These are phyloP conservation scores for Aspergillus clavatus DNA, from an alignment of 2,329 filamentous ascomycete species.

Conservation along the genomic window DNA sequence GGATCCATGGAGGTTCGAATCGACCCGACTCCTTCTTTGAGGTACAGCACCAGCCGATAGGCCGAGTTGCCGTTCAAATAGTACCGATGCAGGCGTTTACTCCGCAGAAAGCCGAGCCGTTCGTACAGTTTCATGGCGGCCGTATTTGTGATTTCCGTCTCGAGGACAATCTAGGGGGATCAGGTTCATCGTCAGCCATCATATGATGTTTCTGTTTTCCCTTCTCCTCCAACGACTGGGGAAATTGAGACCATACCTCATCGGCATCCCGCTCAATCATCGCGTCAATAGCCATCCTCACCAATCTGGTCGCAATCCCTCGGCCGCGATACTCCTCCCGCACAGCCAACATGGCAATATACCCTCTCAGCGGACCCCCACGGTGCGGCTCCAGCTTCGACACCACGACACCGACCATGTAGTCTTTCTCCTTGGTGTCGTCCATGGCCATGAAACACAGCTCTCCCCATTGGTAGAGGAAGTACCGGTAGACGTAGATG, in stretches of 20 bases:
- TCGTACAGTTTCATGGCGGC: slow-evolving; percentile 92
- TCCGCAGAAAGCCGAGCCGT: slow-evolving; percentile 81
- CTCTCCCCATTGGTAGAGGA: slow-evolving; percentile 94
- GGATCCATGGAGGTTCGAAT: slow-evolving; percentile 38
- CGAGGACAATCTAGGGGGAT: slow-evolving; percentile 65
- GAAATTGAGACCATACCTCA: slow-evolving; percentile 60
- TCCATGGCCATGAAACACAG: slow-evolving; percentile 79
- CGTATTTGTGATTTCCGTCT: slow-evolving; percentile 90
- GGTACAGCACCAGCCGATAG: slow-evolving; percentile 76
- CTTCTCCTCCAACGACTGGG: background rate
- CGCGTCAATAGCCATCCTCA: slow-evolving; percentile 83
- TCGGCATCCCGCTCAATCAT: slow-evolving; percentile 83
- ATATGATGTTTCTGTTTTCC: no score
- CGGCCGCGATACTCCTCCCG: slow-evolving; percentile 71
- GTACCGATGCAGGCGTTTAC: slow-evolving; percentile 89
- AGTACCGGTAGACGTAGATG: slow-evolving; percentile 98
- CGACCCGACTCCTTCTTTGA: slow-evolving; percentile 57
- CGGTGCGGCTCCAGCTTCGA: slow-evolving; percentile 91
- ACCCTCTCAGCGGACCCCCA: slow-evolving; percentile 80
- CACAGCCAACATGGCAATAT: slow-evolving; percentile 98
- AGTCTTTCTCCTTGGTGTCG: slow-evolving; percentile 33
- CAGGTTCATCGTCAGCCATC: no score
- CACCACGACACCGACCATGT: slow-evolving; percentile 82
- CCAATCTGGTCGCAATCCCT: slow-evolving; percentile 82
- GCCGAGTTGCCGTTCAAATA: slow-evolving; percentile 96